These are phyloP conservation scores for Margaritispora aquatica DNA, from an alignment of 495 filamentous ascomycete species.

Conservation along the genomic window DNA sequence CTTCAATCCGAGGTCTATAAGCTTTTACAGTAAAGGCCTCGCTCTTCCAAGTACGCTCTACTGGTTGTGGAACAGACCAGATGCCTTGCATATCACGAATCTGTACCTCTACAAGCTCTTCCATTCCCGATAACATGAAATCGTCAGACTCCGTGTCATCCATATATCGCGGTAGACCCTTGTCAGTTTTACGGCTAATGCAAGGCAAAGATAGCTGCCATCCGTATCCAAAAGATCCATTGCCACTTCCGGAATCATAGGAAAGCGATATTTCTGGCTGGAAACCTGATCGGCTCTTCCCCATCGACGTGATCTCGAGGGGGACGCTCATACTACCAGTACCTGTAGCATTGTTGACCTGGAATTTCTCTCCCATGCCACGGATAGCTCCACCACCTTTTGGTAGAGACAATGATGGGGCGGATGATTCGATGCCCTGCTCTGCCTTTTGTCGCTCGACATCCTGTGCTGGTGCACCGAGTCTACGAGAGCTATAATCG, in stretches of 20 bases:
- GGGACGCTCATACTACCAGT: neutral
- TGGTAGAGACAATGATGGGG: conserved; percentile 2
- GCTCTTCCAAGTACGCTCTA: neutral
- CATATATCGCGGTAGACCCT: conserved; percentile 25
- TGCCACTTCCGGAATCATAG: conserved; percentile 28
- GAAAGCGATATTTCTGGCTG: conserved; percentile 13
- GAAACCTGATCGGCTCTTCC: neutral
- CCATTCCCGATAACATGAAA: conserved; percentile 21
- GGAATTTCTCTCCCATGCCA: conserved; percentile 8
- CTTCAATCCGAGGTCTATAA: conserved; percentile 11
- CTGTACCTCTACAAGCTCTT: conserved; percentile 25
- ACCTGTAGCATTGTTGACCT: neutral
- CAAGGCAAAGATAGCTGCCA: conserved; percentile 20
- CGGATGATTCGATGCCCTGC: too few relatives aligned
- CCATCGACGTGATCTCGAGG: neutral
- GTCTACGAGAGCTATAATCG: too few relatives aligned
- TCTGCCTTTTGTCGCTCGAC: too few relatives aligned
- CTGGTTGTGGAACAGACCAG: too few relatives aligned
- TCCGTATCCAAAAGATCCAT: conserved; percentile 32
- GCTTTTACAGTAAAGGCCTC: conserved; percentile 3
- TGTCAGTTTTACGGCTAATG: conserved; percentile 27
- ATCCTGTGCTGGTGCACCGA: too few relatives aligned
- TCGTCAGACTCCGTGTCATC: conserved; percentile 20
- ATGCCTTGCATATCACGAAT: neutral
- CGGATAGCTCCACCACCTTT: conserved; percentile 6